phyloP scores from a whole-genome alignment of 805 yeast genomes.

The Nakazawaea ishiwadae region DNA sequence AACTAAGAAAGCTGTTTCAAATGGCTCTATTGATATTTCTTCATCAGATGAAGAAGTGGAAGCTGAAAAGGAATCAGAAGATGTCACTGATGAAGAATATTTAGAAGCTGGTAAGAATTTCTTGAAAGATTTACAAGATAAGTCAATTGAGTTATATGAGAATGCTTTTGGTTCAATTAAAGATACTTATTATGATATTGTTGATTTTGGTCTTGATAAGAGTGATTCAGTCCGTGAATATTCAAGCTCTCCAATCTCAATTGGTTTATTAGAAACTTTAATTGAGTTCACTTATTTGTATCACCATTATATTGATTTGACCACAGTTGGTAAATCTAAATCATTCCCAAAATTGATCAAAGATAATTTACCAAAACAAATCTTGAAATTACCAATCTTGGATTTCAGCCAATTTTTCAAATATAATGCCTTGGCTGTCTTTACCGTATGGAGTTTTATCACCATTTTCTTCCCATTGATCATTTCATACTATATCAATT shows the following conservation, averaged over 20 bases:
- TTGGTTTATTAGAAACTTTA: background rate
- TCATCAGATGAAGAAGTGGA: constrained; percentile 10
- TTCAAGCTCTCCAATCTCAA: constrained; percentile 7
- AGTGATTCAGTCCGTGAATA: constrained; percentile 9
- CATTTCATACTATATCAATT: constrained; percentile 47
- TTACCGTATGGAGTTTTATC: constrained; percentile 35
- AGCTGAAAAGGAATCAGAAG: constrained; percentile 9
- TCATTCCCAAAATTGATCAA: constrained; percentile 21
- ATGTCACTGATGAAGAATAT: background rate
- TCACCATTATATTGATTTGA: constrained; percentile 2
- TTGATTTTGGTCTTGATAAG: constrained; percentile 5
- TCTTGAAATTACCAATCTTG: constrained; percentile 23
- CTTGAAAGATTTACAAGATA: background rate
- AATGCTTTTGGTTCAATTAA: background rate
- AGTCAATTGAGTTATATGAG: constrained; percentile 2
- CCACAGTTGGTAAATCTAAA: constrained; percentile 7
- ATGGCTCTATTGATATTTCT: constrained; percentile 3
- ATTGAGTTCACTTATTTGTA: constrained; percentile 7
- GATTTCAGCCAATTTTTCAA: constrained; percentile 32
- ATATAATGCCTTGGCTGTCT: constrained; percentile 26
- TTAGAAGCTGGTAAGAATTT: constrained; percentile 25
- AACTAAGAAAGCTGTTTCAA: constrained; percentile 1
- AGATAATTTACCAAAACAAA: constrained; percentile 20
- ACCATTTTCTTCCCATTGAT: constrained; percentile 37
- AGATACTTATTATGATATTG: constrained; percentile 1